Evolutionary conservation across 2,329 filamentous ascomycete genomes (phyloP), one percentile per base, ranked within the genome.

Genomic region (Penicillium brevicompactum): DNA sequence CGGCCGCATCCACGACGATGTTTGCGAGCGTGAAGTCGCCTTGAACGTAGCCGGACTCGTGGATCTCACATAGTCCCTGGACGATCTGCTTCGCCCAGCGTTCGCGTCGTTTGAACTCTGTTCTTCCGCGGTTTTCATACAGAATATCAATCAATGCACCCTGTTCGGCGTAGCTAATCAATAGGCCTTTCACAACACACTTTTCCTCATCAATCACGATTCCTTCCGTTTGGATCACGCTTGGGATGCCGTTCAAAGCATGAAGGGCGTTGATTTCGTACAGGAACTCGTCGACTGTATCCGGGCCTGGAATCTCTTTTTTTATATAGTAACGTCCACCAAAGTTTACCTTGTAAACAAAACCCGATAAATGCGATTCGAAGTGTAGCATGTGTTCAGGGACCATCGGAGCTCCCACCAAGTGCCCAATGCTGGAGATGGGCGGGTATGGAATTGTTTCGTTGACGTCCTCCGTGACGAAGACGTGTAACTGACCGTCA

Each of bases 21-120:
- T 99, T 99, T 5, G 92, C 96, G 27, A 99, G 81, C 0, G 94
- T 99, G 62, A 99, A 97, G 70, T 99, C 94, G 22, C 94, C 94
- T 70, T 99, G 94, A 10, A 99, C 94, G 71, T 96, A 97, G 4
- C 94, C 94, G 21, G 91, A 88, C 73, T 97, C 93, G 67, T 99
- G 94, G 30, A 99, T 93, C 66, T 97, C 92, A 1, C 90, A 87
- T 3, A 99, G 82, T 2, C 94, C 94, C 57, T 88, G 84, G 13
- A 97, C 87, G 62, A 97, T 96, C 72, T 97, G 92, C 55, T 84
- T 85, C 1, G 93, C 93, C 94, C 94, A 99, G 63, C 84, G 87
- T 73, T 92, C 89, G 45, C 92, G 86, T 41, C 86, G 83, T 18
- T 79, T 70, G 90, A 92, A 97, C 0, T 85, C 77, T 43, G 87